Conservation (phyloP, 1,284 basidiomycete genomes). For the Ustilago crameri region DNA sequence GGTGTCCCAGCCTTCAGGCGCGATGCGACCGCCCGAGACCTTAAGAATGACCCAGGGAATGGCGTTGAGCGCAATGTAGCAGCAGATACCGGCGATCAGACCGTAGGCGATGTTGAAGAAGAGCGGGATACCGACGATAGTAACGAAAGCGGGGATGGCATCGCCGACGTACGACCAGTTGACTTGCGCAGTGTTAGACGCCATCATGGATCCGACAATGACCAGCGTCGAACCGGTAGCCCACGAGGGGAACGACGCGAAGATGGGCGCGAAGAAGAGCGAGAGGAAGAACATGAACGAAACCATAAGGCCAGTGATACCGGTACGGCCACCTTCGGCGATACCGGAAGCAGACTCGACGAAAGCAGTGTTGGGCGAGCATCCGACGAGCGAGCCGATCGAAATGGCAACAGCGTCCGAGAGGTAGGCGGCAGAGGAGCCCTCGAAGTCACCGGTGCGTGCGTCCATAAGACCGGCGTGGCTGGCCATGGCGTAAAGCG, state of each 20-base stretch:
- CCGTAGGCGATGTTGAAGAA: constrained; percentile 83
- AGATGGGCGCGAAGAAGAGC: constrained; percentile 89
- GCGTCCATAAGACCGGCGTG: constrained; percentile 88
- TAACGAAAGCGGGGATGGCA: constrained; percentile 74
- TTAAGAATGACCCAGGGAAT: constrained; percentile 74
- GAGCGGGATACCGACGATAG: constrained; percentile 52
- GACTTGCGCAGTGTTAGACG: constrained; percentile 83
- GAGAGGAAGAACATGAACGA: constrained; percentile 84
- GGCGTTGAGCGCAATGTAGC: constrained; percentile 80
- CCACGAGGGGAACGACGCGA: constrained; percentile 86
- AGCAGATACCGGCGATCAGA: constrained; percentile 81
- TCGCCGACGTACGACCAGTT: constrained; percentile 89
- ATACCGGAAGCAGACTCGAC: constrained; percentile 76
- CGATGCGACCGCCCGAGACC: constrained; percentile 74
- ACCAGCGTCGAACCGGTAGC: constrained; percentile 87
- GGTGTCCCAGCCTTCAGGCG: constrained; percentile 73
- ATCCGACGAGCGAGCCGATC: constrained; percentile 83
- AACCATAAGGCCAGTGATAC: constrained; percentile 81
- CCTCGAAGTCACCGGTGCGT: constrained; percentile 86
- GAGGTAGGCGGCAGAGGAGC: constrained; percentile 79
- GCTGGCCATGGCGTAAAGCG: constrained; percentile 89
- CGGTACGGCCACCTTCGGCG: constrained; percentile 86
- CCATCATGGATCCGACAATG: constrained; percentile 89
- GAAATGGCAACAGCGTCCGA: constrained; percentile 81
- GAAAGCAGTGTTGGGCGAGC: constrained; percentile 87